Evolutionary conservation across 2,329 filamentous ascomycete species (phyloP), one percentile per base, ranked within the genome.

Genomic region (Fusarium poae): DNA sequence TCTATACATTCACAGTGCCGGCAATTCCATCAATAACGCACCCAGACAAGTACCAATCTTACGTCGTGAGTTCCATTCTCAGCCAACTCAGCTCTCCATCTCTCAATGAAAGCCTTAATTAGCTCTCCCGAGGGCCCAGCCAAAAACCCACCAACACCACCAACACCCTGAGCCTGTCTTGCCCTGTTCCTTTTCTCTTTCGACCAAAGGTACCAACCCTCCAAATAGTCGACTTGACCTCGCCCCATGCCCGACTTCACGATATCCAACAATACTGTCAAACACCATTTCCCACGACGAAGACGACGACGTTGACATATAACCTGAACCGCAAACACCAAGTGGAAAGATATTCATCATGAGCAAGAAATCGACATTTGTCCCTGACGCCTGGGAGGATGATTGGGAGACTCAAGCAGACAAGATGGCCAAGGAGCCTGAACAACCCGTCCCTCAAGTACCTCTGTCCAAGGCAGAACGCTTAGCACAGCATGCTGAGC

Each of bases 361-460:
- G 83, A 74, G 76, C 71, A 82, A 82, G 80, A 81, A 77, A 35
- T 62, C 72, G 18, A 79, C 79, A 20, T 79, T 79, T 23, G 79
- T 91, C 61, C 90, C 92, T 37, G 88, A 94, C 78, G 94, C 93
- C 21, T 97, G 95, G 95, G 93, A 95, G 34, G 86, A 97, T 73
- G 92, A 97, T 75, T 98, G 94, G 94, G 92, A 95, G 77, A 81
- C 83, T 8, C 86, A 91, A 76, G 93, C 92, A 59, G 93, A 97
- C 78, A 85, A 77, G 60, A 72, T 79, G 29, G 77, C 79, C 42
- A 77, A 78, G 54, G 71, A 79, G n/a, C 74, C 78, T 32, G 68
- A 77, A 46, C 72, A 77, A 57, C 73, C 75, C 35, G 74, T 74
- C 51, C 76, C 78, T 20, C 79, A 80, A 71, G 77, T 77, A 45